Base-by-base conservation (phyloP, 163 green algal genomes). In the Chloromonas sp. region DNA sequence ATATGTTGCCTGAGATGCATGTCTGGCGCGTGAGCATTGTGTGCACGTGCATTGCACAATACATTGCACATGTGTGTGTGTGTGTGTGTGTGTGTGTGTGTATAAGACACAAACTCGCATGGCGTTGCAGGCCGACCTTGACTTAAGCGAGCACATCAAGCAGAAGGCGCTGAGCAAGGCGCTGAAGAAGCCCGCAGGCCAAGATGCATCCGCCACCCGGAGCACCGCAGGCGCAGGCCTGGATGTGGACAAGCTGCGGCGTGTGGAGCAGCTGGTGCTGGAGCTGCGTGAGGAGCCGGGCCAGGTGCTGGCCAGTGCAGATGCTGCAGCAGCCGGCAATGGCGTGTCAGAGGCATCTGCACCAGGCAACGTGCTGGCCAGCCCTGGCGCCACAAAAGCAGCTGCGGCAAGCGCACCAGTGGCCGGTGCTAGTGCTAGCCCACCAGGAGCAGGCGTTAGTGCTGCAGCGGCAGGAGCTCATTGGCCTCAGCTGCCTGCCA, bases 241-340 rank as follows among this genome's bases (percentile, higher is more conserved):
- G 57, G 86, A 91, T 77, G 60, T 91, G 0, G 80, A 83, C 14
- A 86, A 89, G 80, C 86, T 91, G 81, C 84, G 88, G n/a, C 61
- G 76, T 70, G 78, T 91, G 81, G 88, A 91, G 86, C 78, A 77
- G 81, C 66, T 92, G 66, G 85, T 85, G 79, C 71, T 78, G 62
- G 58, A 79, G 85, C 74, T 83, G 74, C 70, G 57, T 13, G 2
- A 36, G 60, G 60, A 14, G 2, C 1, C 14, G 60, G 59, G 60
- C 1, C 0, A 81, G 66, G 60, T 70, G 74, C 14, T 14, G 2
- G 14, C 79, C 59, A 1, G 60, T 60, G 81, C 3, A 11, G 82
- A 58, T 81, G 82, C 82, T 58, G 2, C 70, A 81, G 58, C 58
- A 1, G 58, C 57, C 81, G 2, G 60, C 71, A 15, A 14, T 61